Evolutionary conservation across 2,329 filamentous ascomycete genomes (phyloP).

Genomic region (Fusarium coicis): DNA sequence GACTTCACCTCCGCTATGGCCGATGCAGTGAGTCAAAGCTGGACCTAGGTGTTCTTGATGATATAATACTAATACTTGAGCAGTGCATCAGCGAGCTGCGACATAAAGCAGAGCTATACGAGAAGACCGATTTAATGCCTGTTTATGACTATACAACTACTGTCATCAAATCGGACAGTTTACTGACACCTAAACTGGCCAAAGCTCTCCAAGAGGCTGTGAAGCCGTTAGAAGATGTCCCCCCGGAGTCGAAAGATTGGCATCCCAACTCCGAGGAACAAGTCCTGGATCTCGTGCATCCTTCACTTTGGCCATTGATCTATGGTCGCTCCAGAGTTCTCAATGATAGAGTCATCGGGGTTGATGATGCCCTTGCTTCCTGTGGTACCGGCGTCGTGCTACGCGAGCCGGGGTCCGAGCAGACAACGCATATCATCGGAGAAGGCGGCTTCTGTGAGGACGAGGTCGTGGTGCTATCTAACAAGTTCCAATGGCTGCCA

Average conservation of each 20-base stretch:
- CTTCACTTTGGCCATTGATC: background rate
- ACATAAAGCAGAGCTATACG: background rate
- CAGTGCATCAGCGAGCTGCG: background rate
- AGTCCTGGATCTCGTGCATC: background rate
- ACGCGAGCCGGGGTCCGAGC: background rate
- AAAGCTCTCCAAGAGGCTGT: background rate
- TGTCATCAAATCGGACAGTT: background rate
- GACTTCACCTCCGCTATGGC: background rate
- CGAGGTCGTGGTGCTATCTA: background rate
- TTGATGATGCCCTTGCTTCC: background rate
- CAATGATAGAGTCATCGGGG: background rate
- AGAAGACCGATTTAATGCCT: background rate
- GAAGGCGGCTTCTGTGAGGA: background rate
- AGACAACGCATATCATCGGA: background rate
- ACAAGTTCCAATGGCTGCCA: background rate
- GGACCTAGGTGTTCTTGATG: fast-evolving
- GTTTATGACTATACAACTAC: background rate
- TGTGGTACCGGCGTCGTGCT: background rate
- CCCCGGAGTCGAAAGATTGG: background rate
- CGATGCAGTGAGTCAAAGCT: background rate
- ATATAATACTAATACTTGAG: background rate
- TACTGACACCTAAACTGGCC: background rate
- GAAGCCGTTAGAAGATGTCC: background rate
- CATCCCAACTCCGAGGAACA: background rate
- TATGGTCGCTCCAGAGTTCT: background rate